Base-by-base conservation (phyloP, 306 rosid species). In the Cucumis melo region DNA sequence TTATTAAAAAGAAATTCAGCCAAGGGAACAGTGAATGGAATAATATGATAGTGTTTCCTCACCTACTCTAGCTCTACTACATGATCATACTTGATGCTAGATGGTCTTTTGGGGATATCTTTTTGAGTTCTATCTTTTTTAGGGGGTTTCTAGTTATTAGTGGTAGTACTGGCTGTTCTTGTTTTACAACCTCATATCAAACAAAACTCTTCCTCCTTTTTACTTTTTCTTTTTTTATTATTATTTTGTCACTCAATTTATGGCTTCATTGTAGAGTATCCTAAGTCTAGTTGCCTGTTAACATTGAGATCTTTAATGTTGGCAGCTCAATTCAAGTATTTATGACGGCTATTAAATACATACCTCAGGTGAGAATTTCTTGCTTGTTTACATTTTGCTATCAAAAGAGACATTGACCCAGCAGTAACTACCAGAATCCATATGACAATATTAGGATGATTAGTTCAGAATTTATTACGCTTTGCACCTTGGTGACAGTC, bases 281-380 rank as follows among this genome's bases (percentile, higher is more conserved):
- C 44, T 20, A 23, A 48, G 60, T 27, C 44, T 27, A 48, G 60
- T 50, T 48, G 27, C 24, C 55, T 48, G 15, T 72, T 72, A 72
- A 72, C 57, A 59, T 23, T 50, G 76, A 72, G 16, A 15, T 50
- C 70, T 56, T 59, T 66, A 24, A 46, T 70, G 21, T 59, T 82
- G 38, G 87, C 96, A 90, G 99, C 85, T 81, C 83, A 41, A 94
- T 94, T 73, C 99, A 92, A 90, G 86, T 92, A 38, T 75, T 68
- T 73, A 94, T 94, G 97, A 88, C 99, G 3, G 42, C 85, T 27
- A 88, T 94, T 77, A 94, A 94, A 78, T 94, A 94, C 78, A 87
- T 92, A 62, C 99, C 99, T 24, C 99, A 94, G 99, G 97, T 92
- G 64, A 76, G 87, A 53, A 20, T 73, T 66, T 46, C 14, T 38